A percentile compares a stretch with the other conserved stretches of the same genome.
These are phyloP conservation scores for Sporothrix brasiliensis DNA, from an alignment of 2,329 filamentous ascomycete species.

Conservation along the genomic window DNA sequence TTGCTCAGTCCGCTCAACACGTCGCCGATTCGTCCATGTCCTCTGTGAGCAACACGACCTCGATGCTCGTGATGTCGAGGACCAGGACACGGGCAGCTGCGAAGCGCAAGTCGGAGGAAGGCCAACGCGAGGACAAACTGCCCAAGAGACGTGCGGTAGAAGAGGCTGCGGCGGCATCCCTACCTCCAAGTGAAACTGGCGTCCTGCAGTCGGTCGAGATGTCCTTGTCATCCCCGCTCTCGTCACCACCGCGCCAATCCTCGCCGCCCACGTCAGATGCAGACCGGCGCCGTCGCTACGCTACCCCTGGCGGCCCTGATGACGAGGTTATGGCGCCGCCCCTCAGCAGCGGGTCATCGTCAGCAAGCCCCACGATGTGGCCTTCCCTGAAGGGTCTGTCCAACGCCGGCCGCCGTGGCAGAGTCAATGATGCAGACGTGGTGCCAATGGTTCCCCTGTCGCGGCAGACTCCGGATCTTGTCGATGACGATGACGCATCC, in stretches of 20 bases:
- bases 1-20: neutral
- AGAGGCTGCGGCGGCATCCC: neutral
- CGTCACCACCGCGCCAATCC: constrained; percentile 35
- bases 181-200: neutral
- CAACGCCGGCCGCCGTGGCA: constrained; percentile 46
- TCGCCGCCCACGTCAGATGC: constrained; percentile 28
- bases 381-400: constrained; percentile 57
- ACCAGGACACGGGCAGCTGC: constrained; percentile 18
- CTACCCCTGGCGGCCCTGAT: constrained; percentile 45
- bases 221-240: constrained; percentile 44
- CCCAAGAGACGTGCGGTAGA: constrained; percentile 32
- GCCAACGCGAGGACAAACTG: constrained; percentile 29
- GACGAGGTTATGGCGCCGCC: constrained; percentile 57
- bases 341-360: constrained; percentile 54
- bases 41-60: constrained; percentile 30
- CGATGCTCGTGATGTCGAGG: constrained; percentile 31
- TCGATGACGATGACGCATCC: constrained; percentile 49
- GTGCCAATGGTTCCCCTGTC: constrained; percentile 40
- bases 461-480: constrained; percentile 45
- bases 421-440: constrained; percentile 29
- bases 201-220: constrained; percentile 40
- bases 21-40: constrained; percentile 28
- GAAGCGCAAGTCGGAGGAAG: constrained; percentile 37
- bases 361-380: constrained; percentile 51
- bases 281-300: constrained; percentile 39